phyloP scores from a whole-genome alignment of 345 rosid genomes.

The Hibiscus mutabilis region DNA sequence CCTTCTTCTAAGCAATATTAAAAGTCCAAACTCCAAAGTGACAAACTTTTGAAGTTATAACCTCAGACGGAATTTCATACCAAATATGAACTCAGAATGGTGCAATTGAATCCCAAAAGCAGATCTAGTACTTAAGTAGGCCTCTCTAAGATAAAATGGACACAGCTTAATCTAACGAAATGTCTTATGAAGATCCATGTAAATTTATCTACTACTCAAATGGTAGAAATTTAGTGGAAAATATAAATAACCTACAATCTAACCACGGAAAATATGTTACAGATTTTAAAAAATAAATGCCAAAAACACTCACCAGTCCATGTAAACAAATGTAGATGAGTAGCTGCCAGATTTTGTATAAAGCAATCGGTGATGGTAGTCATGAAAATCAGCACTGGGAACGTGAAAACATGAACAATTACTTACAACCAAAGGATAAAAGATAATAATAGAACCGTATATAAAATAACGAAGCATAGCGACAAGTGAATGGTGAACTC shows the following conservation, averaged over 20 bases:
- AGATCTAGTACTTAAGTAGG: not conserved
- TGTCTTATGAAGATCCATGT: not conserved
- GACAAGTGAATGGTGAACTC: slow-evolving; percentile 21
- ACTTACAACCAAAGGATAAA: slow-evolving; percentile 10
- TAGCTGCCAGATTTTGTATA: slow-evolving; percentile 97
- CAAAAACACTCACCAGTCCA: slow-evolving; percentile 76
- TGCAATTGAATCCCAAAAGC: not conserved
- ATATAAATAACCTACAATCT: not conserved
- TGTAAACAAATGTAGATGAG: slow-evolving; percentile 84
- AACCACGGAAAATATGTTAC: not conserved
- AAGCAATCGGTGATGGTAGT: slow-evolving; percentile 91
- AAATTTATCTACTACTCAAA: not conserved
- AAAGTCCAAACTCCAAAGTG: not conserved
- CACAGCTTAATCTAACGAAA: not conserved
- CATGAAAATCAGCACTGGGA: slow-evolving; percentile 95
- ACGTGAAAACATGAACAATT: not conserved
- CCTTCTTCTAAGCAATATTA: not conserved
- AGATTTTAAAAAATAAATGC: slow-evolving; percentile 16
- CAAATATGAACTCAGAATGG: not conserved
- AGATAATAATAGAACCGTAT: not conserved
- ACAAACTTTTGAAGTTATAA: not conserved
- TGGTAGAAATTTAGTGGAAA: not conserved
- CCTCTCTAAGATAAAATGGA: not conserved
- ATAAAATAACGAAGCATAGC: not conserved
- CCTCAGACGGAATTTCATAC: not conserved